Evolutionary conservation across 208 protist genomes (phyloP).

Genomic region (Leishmania gerbilli): DNA sequence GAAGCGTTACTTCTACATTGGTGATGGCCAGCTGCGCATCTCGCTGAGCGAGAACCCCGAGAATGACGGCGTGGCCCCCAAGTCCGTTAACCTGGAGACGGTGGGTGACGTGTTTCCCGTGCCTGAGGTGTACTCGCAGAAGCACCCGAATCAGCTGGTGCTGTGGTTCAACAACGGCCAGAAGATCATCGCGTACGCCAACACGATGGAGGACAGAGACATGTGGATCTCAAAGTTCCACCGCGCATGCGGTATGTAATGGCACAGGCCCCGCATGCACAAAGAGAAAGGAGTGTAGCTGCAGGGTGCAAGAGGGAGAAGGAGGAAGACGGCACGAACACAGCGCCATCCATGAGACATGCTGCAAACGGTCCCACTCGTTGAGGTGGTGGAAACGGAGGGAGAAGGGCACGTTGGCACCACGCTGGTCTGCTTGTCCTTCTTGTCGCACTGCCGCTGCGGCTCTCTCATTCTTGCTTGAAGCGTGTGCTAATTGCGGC

Average conservation of each 20-base stretch:
- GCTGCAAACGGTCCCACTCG: not conserved
- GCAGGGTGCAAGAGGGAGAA: not conserved
- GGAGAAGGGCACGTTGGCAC: not conserved
- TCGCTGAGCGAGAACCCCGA: slow-evolving; percentile 80
- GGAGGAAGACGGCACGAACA: not conserved
- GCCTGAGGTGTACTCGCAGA: slow-evolving; percentile 83
- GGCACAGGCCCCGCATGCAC: not conserved
- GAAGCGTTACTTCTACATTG: slow-evolving; percentile 83
- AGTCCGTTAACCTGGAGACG: slow-evolving; percentile 74
- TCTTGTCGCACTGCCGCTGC: not conserved
- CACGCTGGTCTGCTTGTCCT: not conserved
- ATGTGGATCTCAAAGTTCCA: slow-evolving; percentile 88
- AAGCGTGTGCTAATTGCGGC: not conserved
- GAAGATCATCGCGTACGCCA: slow-evolving; percentile 86
- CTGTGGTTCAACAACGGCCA: slow-evolving; percentile 91
- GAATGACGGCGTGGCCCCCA: slow-evolving; percentile 68
- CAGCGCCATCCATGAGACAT: not conserved
- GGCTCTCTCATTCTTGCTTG: not conserved
- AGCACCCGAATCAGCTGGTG: slow-evolving; percentile 84
- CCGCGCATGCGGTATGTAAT: slow-evolving; percentile 83
- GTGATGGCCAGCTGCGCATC: slow-evolving; percentile 72
- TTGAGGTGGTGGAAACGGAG: not conserved
- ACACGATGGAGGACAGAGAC: slow-evolving; percentile 69
- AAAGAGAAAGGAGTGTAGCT: too few species aligned
- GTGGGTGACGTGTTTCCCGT: slow-evolving; percentile 85